phyloP scores from a whole-genome alignment of 2,329 filamentous ascomycete species.

The Trichoderma lentiforme region DNA sequence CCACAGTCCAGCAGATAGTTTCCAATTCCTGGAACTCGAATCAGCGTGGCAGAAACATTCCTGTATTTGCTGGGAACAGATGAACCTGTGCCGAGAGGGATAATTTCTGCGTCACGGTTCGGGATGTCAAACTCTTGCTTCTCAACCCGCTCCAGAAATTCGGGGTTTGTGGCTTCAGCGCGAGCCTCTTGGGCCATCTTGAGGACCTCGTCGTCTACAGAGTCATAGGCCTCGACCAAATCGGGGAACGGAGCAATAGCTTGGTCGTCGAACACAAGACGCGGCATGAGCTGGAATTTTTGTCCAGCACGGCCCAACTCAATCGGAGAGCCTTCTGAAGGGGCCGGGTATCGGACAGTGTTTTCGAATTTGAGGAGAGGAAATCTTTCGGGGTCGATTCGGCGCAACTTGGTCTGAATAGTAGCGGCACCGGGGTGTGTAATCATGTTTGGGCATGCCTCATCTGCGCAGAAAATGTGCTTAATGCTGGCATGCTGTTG shows the following conservation, averaged over 20 bases:
- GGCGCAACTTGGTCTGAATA: slow-evolving; percentile 65
- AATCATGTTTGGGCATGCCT: slow-evolving; percentile 73
- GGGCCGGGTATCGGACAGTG: slow-evolving; percentile 26
- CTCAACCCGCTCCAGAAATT: slow-evolving; percentile 49
- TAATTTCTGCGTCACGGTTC: slow-evolving; percentile 73
- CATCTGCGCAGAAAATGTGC: slow-evolving; percentile 75
- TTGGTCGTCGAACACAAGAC: slow-evolving; percentile 44
- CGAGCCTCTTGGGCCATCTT: slow-evolving; percentile 50
- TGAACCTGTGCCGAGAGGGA: slow-evolving; percentile 87
- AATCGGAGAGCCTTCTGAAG: slow-evolving; percentile 27
- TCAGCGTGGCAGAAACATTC: slow-evolving; percentile 85
- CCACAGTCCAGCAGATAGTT: slow-evolving; percentile 89
- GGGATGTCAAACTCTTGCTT: slow-evolving; percentile 63
- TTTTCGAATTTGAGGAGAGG: slow-evolving; percentile 66
- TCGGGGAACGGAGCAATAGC: slow-evolving; percentile 42
- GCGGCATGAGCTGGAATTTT: slow-evolving; percentile 46
- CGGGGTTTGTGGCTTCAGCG: slow-evolving; percentile 38
- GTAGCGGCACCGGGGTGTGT: slow-evolving; percentile 63
- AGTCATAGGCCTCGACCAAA: slow-evolving; percentile 45
- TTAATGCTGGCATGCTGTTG: slow-evolving; percentile 55
- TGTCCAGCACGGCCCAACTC: slow-evolving; percentile 44
- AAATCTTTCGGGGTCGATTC: slow-evolving; percentile 73
- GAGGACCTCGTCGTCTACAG: slow-evolving; percentile 44
- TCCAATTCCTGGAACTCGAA: slow-evolving; percentile 81
- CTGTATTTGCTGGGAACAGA: slow-evolving; percentile 88